A percentile compares a stretch with the other conserved stretches of the same genome.
phyloP scores from a whole-genome alignment of 106 monocot genomes.

The Alisma plantagoaquatica region DNA sequence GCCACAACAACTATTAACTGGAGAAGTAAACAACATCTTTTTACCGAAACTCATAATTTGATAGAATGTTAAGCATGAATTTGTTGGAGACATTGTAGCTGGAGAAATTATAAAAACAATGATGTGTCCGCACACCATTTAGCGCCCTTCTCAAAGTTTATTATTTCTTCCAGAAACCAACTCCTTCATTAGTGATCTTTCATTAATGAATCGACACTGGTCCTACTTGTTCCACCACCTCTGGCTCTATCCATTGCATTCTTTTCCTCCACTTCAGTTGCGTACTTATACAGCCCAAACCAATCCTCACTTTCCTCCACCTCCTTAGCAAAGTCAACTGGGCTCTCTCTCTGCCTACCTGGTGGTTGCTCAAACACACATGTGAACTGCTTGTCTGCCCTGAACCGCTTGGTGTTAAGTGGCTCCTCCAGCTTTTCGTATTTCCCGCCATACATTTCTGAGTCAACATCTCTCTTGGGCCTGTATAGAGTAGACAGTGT shows the following conservation, averaged over 20 bases:
- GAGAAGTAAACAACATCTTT: no score
- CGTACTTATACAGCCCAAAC: constrained; percentile 90
- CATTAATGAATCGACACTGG: constrained; percentile 68
- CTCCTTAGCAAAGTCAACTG: constrained; percentile 87
- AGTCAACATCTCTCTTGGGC: constrained; percentile 78
- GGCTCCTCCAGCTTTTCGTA: constrained; percentile 91
- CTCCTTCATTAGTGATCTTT: constrained; percentile 81
- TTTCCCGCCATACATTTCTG: constrained; percentile 82
- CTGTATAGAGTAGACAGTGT: constrained; percentile 95
- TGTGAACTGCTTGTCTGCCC: constrained; percentile 81
- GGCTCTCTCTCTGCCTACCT: constrained; percentile 70
- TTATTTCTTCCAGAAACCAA: constrained; percentile 75
- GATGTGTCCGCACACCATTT: no score
- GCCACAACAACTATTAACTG: no score
- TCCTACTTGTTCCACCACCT: constrained; percentile 89
- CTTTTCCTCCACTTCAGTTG: constrained; percentile 97
- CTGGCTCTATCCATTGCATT: constrained; percentile 93
- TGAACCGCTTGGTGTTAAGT: constrained; percentile 85
- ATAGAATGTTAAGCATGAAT: no score
- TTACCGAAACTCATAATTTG: no score
- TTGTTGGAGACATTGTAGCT: no score
- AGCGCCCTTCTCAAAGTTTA: constrained; percentile 66
- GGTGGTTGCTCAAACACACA: constrained; percentile 60
- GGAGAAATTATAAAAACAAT: no score
- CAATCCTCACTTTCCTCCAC: constrained; percentile 88